These are phyloP conservation scores for Copromyces sp. DNA, from an alignment of 495 filamentous ascomycete genomes.

Conservation along the genomic window DNA sequence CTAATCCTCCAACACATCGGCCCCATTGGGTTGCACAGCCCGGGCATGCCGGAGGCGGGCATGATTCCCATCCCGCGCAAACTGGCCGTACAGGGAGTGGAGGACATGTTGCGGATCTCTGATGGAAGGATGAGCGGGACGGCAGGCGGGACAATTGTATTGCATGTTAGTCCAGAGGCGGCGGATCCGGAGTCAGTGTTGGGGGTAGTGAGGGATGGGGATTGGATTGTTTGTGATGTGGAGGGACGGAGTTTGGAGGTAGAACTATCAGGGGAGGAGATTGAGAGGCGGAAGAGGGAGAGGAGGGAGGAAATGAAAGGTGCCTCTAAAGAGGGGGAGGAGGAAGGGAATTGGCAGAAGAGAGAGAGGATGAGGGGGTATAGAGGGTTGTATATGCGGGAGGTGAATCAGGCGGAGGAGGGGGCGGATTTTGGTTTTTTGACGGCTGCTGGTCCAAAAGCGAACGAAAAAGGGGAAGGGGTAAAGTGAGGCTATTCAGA, in stretches of 20 bases:
- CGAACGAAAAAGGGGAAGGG: neutral
- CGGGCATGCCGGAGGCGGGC: conserved; percentile 61
- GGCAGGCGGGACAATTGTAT: conserved; percentile 56
- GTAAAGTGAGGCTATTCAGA: neutral
- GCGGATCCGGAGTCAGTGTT: conserved; percentile 45
- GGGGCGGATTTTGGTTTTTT: conserved; percentile 60
- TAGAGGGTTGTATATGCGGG: conserved; percentile 52
- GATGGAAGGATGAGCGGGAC: conserved; percentile 63
- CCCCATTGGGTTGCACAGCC: conserved; percentile 44
- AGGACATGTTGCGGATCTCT: conserved; percentile 56
- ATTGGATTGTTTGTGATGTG: conserved; percentile 45
- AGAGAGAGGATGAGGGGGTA: conserved; percentile 45
- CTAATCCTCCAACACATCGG: conserved; percentile 53
- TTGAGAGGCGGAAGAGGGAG: conserved; percentile 30
- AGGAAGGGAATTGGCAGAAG: conserved; percentile 21
- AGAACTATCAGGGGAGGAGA: conserved; percentile 38
- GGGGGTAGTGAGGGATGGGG: conserved; percentile 50
- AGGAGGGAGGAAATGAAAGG: conserved; percentile 12
- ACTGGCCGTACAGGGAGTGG: conserved; percentile 45
- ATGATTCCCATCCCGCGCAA: conserved; percentile 56
- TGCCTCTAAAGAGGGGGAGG: neutral
- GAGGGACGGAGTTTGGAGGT: conserved; percentile 34
- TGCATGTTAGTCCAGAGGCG: conserved; percentile 56
- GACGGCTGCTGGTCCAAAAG: conserved; percentile 32
- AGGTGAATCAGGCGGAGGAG: conserved; percentile 53